These are phyloP conservation scores for Zopfia rhizophila DNA, from an alignment of 2,329 filamentous ascomycete species.

Conservation along the genomic window DNA sequence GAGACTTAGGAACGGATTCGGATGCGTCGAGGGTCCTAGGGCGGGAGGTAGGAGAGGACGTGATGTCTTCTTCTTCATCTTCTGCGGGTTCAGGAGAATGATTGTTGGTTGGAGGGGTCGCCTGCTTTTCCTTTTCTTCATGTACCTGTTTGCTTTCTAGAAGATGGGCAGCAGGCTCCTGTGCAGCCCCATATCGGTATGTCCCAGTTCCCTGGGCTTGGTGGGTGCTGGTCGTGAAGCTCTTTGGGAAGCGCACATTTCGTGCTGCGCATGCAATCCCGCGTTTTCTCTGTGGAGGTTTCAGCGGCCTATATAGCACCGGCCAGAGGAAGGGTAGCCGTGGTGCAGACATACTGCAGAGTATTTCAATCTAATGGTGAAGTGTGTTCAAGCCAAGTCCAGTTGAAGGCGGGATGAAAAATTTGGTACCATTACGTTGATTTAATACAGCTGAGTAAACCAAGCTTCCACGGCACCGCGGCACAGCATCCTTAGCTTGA, in stretches of 20 bases:
- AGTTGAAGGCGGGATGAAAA: no score
- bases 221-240: constrained; percentile 43
- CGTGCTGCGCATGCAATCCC: constrained; percentile 30
- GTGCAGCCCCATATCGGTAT: constrained; percentile 61
- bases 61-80: constrained; percentile 30
- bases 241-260: constrained; percentile 28
- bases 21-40: constrained; percentile 21
- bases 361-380: no score
- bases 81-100: constrained; percentile 22
- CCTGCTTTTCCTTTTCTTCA: constrained; percentile 12
- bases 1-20: constrained; percentile 14
- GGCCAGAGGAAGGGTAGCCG: constrained; percentile 60
- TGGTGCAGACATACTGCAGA: constrained; percentile 56
- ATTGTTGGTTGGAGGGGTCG: constrained; percentile 8
- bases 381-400: no score
- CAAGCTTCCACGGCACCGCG: no score
- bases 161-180: constrained; percentile 56
- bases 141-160: constrained; percentile 22
- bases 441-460: no score
- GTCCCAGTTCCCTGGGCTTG: constrained; percentile 40
- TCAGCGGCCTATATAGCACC: constrained; percentile 52
- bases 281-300: constrained; percentile 31
- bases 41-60: constrained; percentile 22
- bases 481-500: no score
- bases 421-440: no score